Percentiles rank a stretch among this genome's conserved stretches.
phyloP scores from a whole-genome alignment of 768 basidiomycete genomes.

The Mycena indigotica region DNA sequence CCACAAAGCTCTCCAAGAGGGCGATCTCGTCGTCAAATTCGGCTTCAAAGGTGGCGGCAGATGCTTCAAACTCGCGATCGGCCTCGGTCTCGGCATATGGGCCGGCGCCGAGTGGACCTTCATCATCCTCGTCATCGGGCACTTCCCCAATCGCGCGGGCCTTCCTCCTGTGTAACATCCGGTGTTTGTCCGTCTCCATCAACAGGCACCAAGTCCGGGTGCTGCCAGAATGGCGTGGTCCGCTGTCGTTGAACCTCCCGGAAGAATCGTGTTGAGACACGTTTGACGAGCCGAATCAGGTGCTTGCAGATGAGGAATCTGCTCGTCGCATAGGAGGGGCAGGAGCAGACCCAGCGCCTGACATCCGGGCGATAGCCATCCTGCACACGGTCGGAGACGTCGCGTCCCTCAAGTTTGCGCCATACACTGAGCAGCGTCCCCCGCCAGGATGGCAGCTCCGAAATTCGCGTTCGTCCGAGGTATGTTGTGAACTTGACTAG shows the following conservation, averaged over 20 bases:
- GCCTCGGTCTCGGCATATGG: no score
- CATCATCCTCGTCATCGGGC: neutral
- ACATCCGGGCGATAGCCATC: slow-evolving; percentile 16
- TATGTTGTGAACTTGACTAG: slow-evolving; percentile 1
- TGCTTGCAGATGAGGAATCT: slow-evolving; percentile 27
- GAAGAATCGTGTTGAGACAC: slow-evolving; percentile 22
- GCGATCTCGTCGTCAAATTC: neutral
- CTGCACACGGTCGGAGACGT: slow-evolving; percentile 12
- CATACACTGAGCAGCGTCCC: slow-evolving; percentile 20
- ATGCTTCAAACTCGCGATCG: no score
- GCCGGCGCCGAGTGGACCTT: neutral
- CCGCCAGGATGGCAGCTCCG: slow-evolving; percentile 20
- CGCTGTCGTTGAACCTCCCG: slow-evolving; percentile 18
- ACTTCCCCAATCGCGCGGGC: neutral
- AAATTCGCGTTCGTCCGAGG: slow-evolving; percentile 2
- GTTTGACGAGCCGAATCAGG: slow-evolving; percentile 19
- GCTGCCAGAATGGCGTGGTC: slow-evolving; percentile 23
- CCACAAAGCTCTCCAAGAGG: slow-evolving; percentile 6
- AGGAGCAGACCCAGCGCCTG: slow-evolving; percentile 25
- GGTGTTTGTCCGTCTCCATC: neutral
- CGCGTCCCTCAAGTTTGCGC: slow-evolving; percentile 1
- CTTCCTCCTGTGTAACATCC: neutral
- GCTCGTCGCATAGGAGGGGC: slow-evolving; percentile 19
- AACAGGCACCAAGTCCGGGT: slow-evolving; percentile 4
- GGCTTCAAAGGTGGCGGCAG: slow-evolving; percentile 11